Evolutionary conservation across 2,329 filamentous ascomycete genomes (phyloP), one percentile per base, ranked within the genome.

Genomic region (Fusarium buharicum): DNA sequence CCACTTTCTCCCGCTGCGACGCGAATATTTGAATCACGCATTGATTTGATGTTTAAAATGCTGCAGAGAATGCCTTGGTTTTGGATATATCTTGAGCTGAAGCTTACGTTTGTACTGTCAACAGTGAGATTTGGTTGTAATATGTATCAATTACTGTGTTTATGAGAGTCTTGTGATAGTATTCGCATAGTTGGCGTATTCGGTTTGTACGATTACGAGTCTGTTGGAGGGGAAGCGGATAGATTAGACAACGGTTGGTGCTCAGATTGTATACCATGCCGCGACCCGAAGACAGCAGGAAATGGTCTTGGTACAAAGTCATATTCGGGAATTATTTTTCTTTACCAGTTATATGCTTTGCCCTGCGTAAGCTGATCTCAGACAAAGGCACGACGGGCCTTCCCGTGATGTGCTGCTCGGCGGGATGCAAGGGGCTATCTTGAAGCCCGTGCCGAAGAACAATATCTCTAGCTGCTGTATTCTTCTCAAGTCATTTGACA

Each of bases 201-300:
- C 59, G 59, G 59, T 4, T 62, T 63, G 54, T 62, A 63, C 60
- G 60, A 63, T 63, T 64, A 64, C 60, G 60, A 63, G 34, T 34
- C 14, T 28, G 18, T 33, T 50, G 13, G 28, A 22, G 41, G 38
- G 36, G 37, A 28, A 2, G n/a, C 40, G 50, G 27, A 22, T 33
- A 33, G 18, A 24, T 8, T 50, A 50, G 16, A 12, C 3, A n/a
- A n/a, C 17, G 14, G 16, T n/a, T 28, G 34, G 22, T 41, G 37
- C n/a, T 36, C 31, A 33, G 24, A 43, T 31, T 41, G 16, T 34
- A 24, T 24, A 4, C 17, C 17, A 36, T 39, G 31, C 36, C 28
- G 31, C 34, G 17, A 40, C 16, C 34, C 40, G 36, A 28, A 27
- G 46, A 11, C 31, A 22, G 30, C 24, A 30, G 18, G 16, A 31